Evolutionary conservation across 164 flowering plant genomes (phyloP), one percentile per base, ranked within the genome.

Genomic region (Warburgia ugandensis): DNA sequence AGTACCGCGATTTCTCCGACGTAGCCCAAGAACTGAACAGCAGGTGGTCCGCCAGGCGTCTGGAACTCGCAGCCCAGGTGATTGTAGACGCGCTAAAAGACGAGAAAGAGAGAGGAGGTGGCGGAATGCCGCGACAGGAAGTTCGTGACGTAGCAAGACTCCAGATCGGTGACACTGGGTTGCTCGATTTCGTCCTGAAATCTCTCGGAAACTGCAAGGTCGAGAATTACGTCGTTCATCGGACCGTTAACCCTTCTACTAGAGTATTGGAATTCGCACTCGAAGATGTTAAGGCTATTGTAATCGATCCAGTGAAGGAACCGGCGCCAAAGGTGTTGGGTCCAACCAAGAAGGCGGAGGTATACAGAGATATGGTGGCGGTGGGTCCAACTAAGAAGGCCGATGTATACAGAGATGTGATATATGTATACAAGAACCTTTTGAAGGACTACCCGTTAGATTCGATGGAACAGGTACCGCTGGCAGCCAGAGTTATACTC

Each of bases 121-220:
- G 22, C 13, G 30, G 23, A 54, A 91, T 91, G 96, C 76, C 84
- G 0, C 60, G 97, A 16, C 94, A 91, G 62, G 95, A 84, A n/a
- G 78, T 81, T 0, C 64, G 97, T 6, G 97, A 91, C 49, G 89
- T 83, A 0, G 96, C 92, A 3, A 59, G 97, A 54, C 51, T 58
- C 33, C 77, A 75, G 30, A 83, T 91, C 21, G 96, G 97, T 3
- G 96, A 91, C 56, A 84, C 95, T 0, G 97, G 97, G 0, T 60
- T 91, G 36, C 74, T 91, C 3, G 97, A 91, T 50, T 78, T 82
- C 56, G 96, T 87, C 0, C 73, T 91, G 9, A 91, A 91, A 33
- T 78, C 83, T 21, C 71, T 91, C 67, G 79, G 81, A 65, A 78
- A 81, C 57, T 81, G 82, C 30, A 58, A 78, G 16, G 78, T 87